phyloP scores from a whole-genome alignment of 2,329 filamentous ascomycete species.

The Sordariomycetes sp. region DNA sequence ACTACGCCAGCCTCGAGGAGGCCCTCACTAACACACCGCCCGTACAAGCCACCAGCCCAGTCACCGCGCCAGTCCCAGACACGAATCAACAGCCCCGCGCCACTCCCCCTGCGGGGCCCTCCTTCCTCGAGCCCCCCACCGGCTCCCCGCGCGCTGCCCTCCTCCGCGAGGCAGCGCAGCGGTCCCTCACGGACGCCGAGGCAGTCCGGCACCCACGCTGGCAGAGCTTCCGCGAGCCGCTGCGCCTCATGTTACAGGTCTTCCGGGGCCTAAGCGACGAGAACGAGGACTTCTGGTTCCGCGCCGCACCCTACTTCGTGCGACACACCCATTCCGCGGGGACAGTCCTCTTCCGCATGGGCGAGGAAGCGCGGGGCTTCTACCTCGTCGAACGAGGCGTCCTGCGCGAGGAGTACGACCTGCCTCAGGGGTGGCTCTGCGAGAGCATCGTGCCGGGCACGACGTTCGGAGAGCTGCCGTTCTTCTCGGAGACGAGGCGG shows the following conservation, averaged over 20 bases:
- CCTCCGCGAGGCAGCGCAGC: conserved; percentile 64
- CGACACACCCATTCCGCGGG: conserved; percentile 55
- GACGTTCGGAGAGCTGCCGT: conserved; percentile 89
- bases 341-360: conserved; percentile 63
- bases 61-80: conserved; percentile 17
- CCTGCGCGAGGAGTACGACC: conserved; percentile 76
- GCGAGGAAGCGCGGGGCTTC: conserved; percentile 68
- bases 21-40: conserved; percentile 30
- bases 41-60: conserved; percentile 23
- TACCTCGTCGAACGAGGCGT: conserved; percentile 86
- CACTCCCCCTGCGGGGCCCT: conserved; percentile 21
- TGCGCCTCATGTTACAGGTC: conserved; percentile 87
- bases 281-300: conserved; percentile 95
- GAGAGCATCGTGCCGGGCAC: conserved; percentile 91
- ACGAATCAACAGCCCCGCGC: neutral
- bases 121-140: conserved; percentile 4
- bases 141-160: conserved; percentile 60
- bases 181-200: conserved; percentile 57
- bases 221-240: conserved; percentile 78
- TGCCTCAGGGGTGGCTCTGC: conserved; percentile 78
- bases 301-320: conserved; percentile 60
- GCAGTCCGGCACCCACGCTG: conserved; percentile 51
- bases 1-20: conserved; percentile 55
- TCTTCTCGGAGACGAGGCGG: conserved; percentile 81
- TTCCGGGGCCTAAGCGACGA: conserved; percentile 77